These are phyloP conservation scores for Zygnema cylindricum DNA, from an alignment of 139 green algal species.

Conservation along the genomic window DNA sequence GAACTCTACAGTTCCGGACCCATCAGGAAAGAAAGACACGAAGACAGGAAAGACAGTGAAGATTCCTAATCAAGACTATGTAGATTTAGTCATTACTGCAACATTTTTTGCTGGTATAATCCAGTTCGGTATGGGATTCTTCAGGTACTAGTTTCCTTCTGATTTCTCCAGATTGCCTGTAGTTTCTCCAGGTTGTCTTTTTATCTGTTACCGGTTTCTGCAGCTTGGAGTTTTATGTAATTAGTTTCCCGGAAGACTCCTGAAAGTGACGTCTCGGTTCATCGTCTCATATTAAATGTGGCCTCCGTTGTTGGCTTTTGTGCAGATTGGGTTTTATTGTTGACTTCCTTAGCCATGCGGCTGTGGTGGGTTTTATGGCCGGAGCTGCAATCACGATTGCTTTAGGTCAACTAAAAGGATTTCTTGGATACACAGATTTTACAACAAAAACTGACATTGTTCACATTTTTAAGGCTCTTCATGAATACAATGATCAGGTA, in stretches of 20 bases:
- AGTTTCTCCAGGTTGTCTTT: too few relatives aligned
- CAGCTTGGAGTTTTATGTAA: too few relatives aligned
- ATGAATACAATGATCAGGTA: constrained; percentile 26
- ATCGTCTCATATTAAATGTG: too few relatives aligned
- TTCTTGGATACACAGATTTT: constrained; percentile 50
- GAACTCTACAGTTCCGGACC: background rate
- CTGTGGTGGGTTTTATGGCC: constrained; percentile 57
- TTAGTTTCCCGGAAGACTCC: too few relatives aligned
- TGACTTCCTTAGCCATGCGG: constrained; percentile 58
- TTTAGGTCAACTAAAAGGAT: constrained; percentile 41
- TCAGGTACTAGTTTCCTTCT: too few relatives aligned
- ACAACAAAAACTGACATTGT: constrained; percentile 59
- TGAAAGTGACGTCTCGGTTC: too few relatives aligned
- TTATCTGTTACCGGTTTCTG: too few relatives aligned
- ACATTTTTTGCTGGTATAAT: constrained; percentile 62
- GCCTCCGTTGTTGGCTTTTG: too few relatives aligned
- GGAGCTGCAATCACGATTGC: constrained; percentile 56
- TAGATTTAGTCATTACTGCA: constrained; percentile 49
- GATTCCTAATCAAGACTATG: constrained; percentile 29
- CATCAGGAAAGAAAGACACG: constrained; percentile 37
- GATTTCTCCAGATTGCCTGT: too few relatives aligned
- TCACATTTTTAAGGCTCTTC: constrained; percentile 8
- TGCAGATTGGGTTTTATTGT: constrained; percentile 57
- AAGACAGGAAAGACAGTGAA: constrained; percentile 17
- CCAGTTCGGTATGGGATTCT: constrained; percentile 52